phyloP scores from a whole-genome alignment of 106 monocot species.

The Dendrobium catenatum region DNA sequence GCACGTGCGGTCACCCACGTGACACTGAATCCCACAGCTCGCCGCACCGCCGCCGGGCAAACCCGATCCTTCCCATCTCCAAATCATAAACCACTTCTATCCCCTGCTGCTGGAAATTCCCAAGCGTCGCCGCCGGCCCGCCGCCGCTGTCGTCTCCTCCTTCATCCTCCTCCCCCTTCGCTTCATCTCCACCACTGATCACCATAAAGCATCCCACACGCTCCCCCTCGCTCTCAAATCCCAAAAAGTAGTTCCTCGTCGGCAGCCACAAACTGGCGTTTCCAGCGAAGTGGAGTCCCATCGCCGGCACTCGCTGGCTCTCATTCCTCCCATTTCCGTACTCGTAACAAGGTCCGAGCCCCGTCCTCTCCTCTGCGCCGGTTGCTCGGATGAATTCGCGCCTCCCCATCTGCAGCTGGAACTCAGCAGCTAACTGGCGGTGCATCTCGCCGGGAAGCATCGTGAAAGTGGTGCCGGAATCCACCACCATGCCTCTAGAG shows the following conservation, averaged over 20 bases:
- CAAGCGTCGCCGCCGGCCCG: conserved; percentile 77
- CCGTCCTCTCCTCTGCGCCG: conserved; percentile 40
- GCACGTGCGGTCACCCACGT: conserved; percentile 22
- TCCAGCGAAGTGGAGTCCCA: conserved; percentile 63
- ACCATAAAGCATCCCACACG: conserved; percentile 66
- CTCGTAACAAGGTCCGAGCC: conserved; percentile 58
- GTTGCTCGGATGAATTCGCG: conserved; percentile 29
- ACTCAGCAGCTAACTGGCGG: conserved; percentile 27
- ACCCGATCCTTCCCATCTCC: conserved; percentile 61
- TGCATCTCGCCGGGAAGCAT: conserved; percentile 59
- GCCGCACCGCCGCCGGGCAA: conserved; percentile 63
- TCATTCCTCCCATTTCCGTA: conserved; percentile 6
- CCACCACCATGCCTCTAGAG: conserved; percentile 76
- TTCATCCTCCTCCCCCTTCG: conserved; percentile 17
- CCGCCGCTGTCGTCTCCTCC: neutral
- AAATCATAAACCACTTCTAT: conserved; percentile 90
- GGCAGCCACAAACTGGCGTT: conserved; percentile 64
- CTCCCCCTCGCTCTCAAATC: conserved; percentile 32
- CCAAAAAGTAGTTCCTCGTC: conserved; percentile 76
- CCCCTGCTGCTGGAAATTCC: conserved; percentile 98
- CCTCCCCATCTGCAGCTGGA: conserved; percentile 32
- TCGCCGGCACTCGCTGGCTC: conserved; percentile 29
- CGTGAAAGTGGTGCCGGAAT: conserved; percentile 87
- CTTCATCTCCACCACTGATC: conserved; percentile 34
- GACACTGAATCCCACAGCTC: conserved; percentile 56